A percentile compares a stretch with the other conserved stretches of the same genome.
Evolutionary conservation across 306 rosid genomes (phyloP).

Genomic region (Citrullus colocynthis): DNA sequence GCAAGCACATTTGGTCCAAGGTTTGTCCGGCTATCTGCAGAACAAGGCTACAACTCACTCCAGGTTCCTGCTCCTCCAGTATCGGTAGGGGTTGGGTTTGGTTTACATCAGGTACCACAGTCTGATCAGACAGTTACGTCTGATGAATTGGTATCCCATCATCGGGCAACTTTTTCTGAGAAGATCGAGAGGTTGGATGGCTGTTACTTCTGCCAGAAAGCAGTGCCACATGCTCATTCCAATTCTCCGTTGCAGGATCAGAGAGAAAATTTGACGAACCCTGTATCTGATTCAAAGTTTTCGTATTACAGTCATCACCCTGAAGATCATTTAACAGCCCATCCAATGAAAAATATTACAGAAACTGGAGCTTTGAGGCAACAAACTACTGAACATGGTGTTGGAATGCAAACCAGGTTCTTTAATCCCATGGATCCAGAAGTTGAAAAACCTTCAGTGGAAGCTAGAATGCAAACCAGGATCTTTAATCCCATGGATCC

Average conservation of each 20-base stretch:
- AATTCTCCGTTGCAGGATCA: constrained; percentile 53
- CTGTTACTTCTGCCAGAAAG: constrained; percentile 62
- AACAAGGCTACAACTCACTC: constrained; percentile 42
- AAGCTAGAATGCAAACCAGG: constrained; percentile 19
- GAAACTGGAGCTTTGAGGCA: constrained; percentile 40
- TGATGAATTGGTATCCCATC: constrained; percentile 45
- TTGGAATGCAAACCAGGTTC: constrained; percentile 22
- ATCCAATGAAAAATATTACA: constrained; percentile 25
- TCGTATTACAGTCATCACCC: constrained; percentile 30
- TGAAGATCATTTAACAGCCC: constrained; percentile 39
- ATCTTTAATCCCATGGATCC: constrained; percentile 35
- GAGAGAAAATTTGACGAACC: constrained; percentile 18
- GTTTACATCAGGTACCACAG: constrained; percentile 59
- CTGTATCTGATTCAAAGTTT: constrained; percentile 34
- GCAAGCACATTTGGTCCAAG: constrained; percentile 42
- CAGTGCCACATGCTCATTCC: constrained; percentile 78
- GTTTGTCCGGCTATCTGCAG: constrained; percentile 55
- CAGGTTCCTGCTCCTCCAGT: constrained; percentile 43
- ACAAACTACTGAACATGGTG: constrained; percentile 34
- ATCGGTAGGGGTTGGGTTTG: constrained; percentile 35
- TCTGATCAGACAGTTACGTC: constrained; percentile 35
- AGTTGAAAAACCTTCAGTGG: constrained; percentile 24
- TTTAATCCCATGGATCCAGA: constrained; percentile 35
- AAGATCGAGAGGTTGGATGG: constrained; percentile 34
- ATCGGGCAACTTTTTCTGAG: constrained; percentile 35